Base-by-base conservation (phyloP, 164 flowering plant genomes). In the Aristolochia californica region DNA sequence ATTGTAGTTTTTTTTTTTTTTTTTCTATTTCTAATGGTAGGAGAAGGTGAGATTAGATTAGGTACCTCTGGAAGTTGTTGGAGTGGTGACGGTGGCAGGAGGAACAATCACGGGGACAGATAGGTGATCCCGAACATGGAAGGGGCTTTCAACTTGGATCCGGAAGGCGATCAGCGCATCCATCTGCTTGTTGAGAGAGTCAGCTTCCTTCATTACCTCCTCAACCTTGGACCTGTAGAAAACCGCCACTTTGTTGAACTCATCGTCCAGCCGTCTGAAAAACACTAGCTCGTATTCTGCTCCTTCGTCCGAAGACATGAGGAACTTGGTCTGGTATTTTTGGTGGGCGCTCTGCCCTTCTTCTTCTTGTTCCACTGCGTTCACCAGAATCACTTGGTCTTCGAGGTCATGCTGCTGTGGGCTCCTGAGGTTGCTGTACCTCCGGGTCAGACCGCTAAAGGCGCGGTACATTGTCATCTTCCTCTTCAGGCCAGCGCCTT, bases 91-190 rank as follows among this genome's bases (percentile, higher is more conserved):
- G 5, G 48, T 0, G 16, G 48, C 0, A 13, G 20, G 23, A 38
- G 28, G 14, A 34, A 15, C 18, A 22, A 20, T 17, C 5, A 60
- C 18, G 15, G 45, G 43, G 12, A 30, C 12, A 24, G 53, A 3
- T 3, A 50, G 17, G 18, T 14, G 21, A 5, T 17, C 34, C 4
- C 9, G 17, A 14, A 10, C 20, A 34, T 9, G 11, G 26, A 15
- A 24, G 22, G 25, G 4, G 16, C 40, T 83, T 15, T 85, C 85
- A 0, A 88, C 88, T 68, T 64, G 80, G 28, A 82, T 56, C 57
- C 90, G 56, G n/a, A 85, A 66, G 23, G 88, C 91, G 66, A 84
- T 85, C 40, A 84, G 64, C 17, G 81, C 85, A 68, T 84, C 74
- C 91, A 85, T 84, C 57, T 88, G 97, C 16, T 58, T 74, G 20